Evolutionary conservation across 2,329 filamentous ascomycete species (phyloP), one percentile per base, ranked within the genome.

Genomic region (Arthrobotrys megalospora): DNA sequence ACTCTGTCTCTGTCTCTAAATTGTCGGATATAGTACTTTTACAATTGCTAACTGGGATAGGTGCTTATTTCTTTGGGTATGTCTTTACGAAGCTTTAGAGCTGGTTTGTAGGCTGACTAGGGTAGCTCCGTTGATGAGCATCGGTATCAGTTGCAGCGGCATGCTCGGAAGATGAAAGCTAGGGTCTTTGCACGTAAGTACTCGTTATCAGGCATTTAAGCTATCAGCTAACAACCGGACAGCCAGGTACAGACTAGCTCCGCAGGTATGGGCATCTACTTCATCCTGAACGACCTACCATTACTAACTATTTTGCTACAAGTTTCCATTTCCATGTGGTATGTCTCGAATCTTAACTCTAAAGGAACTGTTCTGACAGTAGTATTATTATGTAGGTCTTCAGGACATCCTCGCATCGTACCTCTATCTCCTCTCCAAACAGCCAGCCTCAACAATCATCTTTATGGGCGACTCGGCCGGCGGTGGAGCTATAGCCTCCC

Each of bases 111-210:
- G 19, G 21, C 53, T 76, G 48, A 66, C 45, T 12, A 11, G 10
- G 14, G n/a, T 66, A 77, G 73, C 95, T 96, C 93, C 81, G 91
- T 97, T 43, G 94, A 97, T 83, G 94, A 97, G 84, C 96, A 98
- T 86, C 91, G 96, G n/a, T 98, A 98, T 85, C 95, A 98, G 87
- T 90, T 99, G 88, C 96, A 99, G 85, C 89, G 95, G 60, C 94
- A 98, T 87, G 96, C 96, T 32, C 89, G 96, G 67, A 98, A 98
- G 85, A 88, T 99, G 78, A 94, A 96, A 84, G 95, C 94, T 16
- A 89, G 94, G 69, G 92, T 97, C 6, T 90, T 98, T 84, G 94
- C 95, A 24, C 92, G 76, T 79, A 65, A 55, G 80, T 75, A 43
- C 65, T 69, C 5, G 47, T 8, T 6, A 6, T 65, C 12, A 16